Conservation (phyloP, 2,329 filamentous ascomycete genomes). For the Fusarium chuoi region DNA sequence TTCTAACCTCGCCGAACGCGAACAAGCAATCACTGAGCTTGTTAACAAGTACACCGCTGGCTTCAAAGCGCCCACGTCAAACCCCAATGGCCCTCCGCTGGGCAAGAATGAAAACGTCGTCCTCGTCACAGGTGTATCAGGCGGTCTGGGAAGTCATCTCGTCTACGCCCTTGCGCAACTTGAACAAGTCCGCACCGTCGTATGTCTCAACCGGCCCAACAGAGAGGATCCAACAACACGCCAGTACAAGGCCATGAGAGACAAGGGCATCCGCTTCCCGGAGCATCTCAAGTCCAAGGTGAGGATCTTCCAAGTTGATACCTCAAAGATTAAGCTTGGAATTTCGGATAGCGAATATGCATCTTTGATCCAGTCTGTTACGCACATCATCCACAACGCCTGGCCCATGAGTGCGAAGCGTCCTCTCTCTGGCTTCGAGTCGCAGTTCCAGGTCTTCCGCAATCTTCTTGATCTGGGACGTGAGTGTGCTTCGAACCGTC, state of each 20-base stretch:
- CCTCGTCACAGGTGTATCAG: constrained; percentile 14
- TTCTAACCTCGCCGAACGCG: background rate
- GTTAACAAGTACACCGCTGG: constrained; percentile 8
- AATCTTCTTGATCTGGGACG: constrained; percentile 19
- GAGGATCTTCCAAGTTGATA: constrained; percentile 7
- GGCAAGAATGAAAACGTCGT: constrained; percentile 4
- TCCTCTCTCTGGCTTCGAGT: constrained; percentile 24
- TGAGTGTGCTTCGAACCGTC: background rate
- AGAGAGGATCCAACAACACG: background rate
- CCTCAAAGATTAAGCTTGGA: constrained; percentile 9
- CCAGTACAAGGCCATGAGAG: constrained; percentile 27
- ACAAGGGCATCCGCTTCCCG: constrained; percentile 20
- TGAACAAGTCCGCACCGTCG: constrained; percentile 6
- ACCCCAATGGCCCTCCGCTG: accelerated
- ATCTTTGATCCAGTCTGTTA: background rate
- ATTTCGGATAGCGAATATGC: background rate
- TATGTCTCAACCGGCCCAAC: constrained; percentile 23
- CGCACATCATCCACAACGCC: constrained; percentile 36
- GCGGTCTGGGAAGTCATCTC: constrained; percentile 21
- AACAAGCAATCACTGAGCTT: constrained; percentile 7
- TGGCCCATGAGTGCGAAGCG: constrained; percentile 41
- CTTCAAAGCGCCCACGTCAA: background rate
- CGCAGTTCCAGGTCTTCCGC: constrained; percentile 36
- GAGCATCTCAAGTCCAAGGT: constrained; percentile 25
- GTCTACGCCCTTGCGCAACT: constrained; percentile 24